Base-by-base conservation (phyloP, 129 eudicot genomes). In the Apium graveolens region DNA sequence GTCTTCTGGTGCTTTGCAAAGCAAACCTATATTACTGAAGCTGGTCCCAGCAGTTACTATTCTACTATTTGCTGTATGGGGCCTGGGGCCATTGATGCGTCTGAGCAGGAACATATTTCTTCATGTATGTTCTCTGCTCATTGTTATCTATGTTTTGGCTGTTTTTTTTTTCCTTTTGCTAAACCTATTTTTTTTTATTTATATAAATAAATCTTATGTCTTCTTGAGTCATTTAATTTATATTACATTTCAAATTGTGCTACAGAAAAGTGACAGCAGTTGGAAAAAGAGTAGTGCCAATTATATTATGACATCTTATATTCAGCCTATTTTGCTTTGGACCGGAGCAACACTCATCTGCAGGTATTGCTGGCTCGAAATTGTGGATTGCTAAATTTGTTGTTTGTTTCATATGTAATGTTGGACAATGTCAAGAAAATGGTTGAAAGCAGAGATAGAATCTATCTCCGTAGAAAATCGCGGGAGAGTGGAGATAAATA, bases 281-380 rank as follows among this genome's bases (percentile, higher is more conserved):
- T 95, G 97, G 97, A 90, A 84, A 81, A 95, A 86, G 86, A 92
- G 97, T 78, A 86, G 86, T 66, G 81, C 91, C 63, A 83, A 92
- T 87, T 88, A 86, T 80, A 83, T 92, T 73, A 86, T 88, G 87
- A 90, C 97, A 17, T 95, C 94, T 35, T 95, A 95, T 79, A 77
- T 95, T 82, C 96, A 88, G 85, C 97, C 99, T 62, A 82, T 92
- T 74, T 76, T 95, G 86, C 87, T 95, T 43, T 95, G 99, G 99
- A 83, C 94, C 17, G 99, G 94, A 79, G 97, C 92, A 80, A 86
- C 85, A 39, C 93, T 90, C 77, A 80, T 95, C 74, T 95, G 97
- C 97, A 95, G 99, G 99, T 95, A 48, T 51, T 53, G 27, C 32
- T 29, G 55, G 7, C 31, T 80, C n/a, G 73, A 51, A 43, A 45